A percentile compares a stretch with the other conserved stretches of the same genome.
Conservation (phyloP, 306 rosid genomes). For the Quercus cerris region DNA sequence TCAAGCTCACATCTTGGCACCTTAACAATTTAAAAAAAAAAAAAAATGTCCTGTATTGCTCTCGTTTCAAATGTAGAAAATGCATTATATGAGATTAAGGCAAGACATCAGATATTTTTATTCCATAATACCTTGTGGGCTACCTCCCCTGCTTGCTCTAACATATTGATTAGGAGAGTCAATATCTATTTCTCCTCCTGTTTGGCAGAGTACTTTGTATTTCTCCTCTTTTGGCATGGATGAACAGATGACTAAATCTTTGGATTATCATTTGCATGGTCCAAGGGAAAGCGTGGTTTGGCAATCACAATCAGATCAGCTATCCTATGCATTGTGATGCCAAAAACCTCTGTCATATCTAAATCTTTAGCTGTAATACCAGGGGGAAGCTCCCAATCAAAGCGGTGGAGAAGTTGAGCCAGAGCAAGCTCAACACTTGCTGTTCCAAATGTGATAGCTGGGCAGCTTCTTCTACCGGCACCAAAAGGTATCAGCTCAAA, state of each 20-base stretch:
- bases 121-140: no score
- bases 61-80: no score
- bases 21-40: no score
- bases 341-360: constrained; percentile 58
- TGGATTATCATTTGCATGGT: not conserved
- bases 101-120: no score
- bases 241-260: not conserved
- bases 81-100: no score
- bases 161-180: no score
- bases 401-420: constrained; percentile 59
- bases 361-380: constrained; percentile 39
- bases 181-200: no score
- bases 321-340: constrained; percentile 65
- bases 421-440: constrained; percentile 58
- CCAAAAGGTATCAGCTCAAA: constrained; percentile 68
- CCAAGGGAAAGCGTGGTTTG: constrained; percentile 35
- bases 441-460: constrained; percentile 35
- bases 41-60: no score
- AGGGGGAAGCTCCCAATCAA: constrained; percentile 66
- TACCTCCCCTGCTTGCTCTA: no score
- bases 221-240: no score
- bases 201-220: no score
- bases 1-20: no score
- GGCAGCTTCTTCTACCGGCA: constrained; percentile 70
- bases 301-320: constrained; percentile 41